Percentiles rank a stretch among this genome's conserved stretches.
phyloP scores from a whole-genome alignment of 805 yeast genomes.

The Danielia reshetovae region DNA sequence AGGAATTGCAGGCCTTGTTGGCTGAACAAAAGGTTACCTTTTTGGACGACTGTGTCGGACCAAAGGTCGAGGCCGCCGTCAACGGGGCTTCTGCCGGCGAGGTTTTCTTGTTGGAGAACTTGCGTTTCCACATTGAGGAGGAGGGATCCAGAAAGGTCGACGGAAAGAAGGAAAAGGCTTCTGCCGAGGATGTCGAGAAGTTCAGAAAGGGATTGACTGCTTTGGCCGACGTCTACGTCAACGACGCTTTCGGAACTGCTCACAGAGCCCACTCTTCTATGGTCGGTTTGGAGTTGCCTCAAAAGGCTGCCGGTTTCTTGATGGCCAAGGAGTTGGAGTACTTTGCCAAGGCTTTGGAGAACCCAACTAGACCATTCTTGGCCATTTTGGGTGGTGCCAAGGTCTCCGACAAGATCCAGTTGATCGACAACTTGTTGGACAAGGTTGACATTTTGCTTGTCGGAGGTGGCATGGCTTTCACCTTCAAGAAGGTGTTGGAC shows the following conservation, averaged over 20 bases:
- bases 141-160: constrained; percentile 88
- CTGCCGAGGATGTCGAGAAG: constrained; percentile 72
- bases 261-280: constrained; percentile 99
- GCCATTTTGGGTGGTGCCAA: constrained; percentile 99
- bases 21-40: constrained; percentile 62
- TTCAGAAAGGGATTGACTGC: constrained; percentile 90
- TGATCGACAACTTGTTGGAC: constrained; percentile 94
- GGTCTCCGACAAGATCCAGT: constrained; percentile 97
- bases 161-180: constrained; percentile 93
- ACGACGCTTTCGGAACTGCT: constrained; percentile 94
- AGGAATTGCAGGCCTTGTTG: constrained; percentile 78
- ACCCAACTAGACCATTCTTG: constrained; percentile 96
- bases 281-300: constrained; percentile 95
- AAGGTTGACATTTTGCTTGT: constrained; percentile 92
- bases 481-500: constrained; percentile 92
- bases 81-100: constrained; percentile 72
- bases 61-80: constrained; percentile 79
- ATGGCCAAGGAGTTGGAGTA: constrained; percentile 95
- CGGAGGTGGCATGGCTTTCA: constrained; percentile 99
- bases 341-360: constrained; percentile 97
- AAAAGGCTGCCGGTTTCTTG: constrained; percentile 98
- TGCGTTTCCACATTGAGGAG: constrained; percentile 97
- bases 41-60: constrained; percentile 89
- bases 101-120: constrained; percentile 89
- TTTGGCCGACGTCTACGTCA: constrained; percentile 93